Evolutionary conservation across 179 eudicot genomes (phyloP).

Genomic region (Camellia oleifera): DNA sequence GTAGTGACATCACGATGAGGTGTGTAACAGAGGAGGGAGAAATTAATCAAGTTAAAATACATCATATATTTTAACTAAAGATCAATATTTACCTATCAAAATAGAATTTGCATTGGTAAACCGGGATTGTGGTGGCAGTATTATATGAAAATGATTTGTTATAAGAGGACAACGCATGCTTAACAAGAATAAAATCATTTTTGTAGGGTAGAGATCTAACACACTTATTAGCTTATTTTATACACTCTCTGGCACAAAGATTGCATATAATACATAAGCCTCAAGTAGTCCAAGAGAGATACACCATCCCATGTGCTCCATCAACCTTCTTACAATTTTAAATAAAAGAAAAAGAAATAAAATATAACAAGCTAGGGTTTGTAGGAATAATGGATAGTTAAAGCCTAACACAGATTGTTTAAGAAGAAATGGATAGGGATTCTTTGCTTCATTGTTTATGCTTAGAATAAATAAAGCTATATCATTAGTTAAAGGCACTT

Average conservation of each 20-base stretch:
- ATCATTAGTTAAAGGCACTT: conserved; percentile 8
- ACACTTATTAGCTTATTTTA: neutral
- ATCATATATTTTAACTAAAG: neutral
- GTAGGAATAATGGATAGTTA: conserved; percentile 8
- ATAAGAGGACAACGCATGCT: conserved; percentile 20
- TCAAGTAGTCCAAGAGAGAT: conserved; percentile 8
- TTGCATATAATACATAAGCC: neutral
- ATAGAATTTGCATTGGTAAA: conserved; percentile 11
- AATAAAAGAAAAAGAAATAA: neutral
- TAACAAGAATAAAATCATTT: conserved; percentile 20
- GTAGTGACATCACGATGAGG: conserved; percentile 17
- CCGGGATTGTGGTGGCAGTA: neutral
- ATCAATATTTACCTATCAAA: neutral
- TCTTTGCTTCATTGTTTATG: conserved; percentile 13
- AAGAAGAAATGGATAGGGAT: conserved; percentile 8
- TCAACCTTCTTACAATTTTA: conserved; percentile 7
- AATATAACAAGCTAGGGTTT: neutral
- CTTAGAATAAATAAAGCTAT: neutral
- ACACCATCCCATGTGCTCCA: conserved; percentile 16
- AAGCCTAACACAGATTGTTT: neutral
- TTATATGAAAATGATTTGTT: neutral
- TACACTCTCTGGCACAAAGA: conserved; percentile 8
- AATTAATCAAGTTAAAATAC: conserved; percentile 4
- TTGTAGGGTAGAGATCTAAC: conserved; percentile 23
- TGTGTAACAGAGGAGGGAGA: conserved; percentile 1